Percentiles rank a stretch among this genome's conserved stretches.
These are phyloP conservation scores for Blastocrithidia nonstop DNA, from an alignment of 208 protist species.

Conservation along the genomic window DNA sequence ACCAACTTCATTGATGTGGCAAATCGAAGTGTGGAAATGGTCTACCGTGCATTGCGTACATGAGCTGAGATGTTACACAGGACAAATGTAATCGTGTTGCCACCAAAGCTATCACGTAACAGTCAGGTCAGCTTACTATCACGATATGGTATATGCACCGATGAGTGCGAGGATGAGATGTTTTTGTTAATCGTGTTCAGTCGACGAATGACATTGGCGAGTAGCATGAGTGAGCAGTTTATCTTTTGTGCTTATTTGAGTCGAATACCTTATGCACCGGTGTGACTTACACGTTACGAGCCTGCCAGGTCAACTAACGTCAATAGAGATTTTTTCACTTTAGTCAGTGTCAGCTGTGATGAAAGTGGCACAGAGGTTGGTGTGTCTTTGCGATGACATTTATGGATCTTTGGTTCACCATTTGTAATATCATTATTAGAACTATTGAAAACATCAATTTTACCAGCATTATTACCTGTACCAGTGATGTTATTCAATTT, in stretches of 20 bases:
- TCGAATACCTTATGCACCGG: slow-evolving; percentile 41
- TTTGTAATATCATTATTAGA: not conserved
- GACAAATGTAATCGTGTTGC: slow-evolving; percentile 53
- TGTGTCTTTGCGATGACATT: not conserved
- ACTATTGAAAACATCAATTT: not conserved
- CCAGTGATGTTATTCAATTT: not conserved
- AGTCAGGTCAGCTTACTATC: slow-evolving; percentile 85
- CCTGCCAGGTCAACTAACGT: slow-evolving; percentile 88
- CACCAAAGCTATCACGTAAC: slow-evolving; percentile 69
- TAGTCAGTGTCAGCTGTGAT: slow-evolving; percentile 1
- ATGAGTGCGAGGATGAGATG: not conserved
- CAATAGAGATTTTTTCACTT: slow-evolving; percentile 20
- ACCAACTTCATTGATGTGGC: slow-evolving; percentile 18
- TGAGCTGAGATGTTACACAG: slow-evolving; percentile 73
- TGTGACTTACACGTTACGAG: slow-evolving; percentile 69
- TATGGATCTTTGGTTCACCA: not conserved
- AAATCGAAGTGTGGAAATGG: slow-evolving; percentile 69
- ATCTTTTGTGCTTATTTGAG: slow-evolving; percentile 81
- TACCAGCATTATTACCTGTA: not conserved
- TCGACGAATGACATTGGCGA: slow-evolving; percentile 81
- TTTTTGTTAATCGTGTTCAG: slow-evolving; percentile 12
- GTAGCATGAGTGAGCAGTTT: slow-evolving; percentile 81
- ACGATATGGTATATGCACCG: slow-evolving; percentile 67
- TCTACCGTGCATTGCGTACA: slow-evolving; percentile 31
- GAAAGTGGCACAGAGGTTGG: not conserved